Conservation (phyloP, 306 rosid species). For the Lathyrus aphaca region DNA sequence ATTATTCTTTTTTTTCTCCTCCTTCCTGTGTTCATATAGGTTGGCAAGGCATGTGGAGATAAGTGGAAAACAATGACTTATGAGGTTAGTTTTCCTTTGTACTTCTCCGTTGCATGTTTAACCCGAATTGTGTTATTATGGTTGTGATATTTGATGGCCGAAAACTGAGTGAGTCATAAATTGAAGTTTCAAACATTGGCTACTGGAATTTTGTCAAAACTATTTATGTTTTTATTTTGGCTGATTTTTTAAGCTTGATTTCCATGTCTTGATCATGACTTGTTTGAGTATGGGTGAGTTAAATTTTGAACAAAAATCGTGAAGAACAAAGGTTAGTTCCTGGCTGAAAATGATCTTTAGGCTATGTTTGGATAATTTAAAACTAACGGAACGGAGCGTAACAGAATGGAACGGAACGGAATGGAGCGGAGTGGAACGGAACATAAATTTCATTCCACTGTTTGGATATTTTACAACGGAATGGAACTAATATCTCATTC, state of each 20-base stretch:
- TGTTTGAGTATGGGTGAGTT: neutral
- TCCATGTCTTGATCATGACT: constrained; percentile 13
- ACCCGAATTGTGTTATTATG: constrained; percentile 29
- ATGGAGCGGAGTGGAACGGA: too few species aligned
- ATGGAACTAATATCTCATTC: too few species aligned
- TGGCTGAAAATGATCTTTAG: too few species aligned
- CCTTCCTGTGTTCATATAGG: constrained; percentile 53
- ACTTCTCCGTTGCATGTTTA: constrained; percentile 28
- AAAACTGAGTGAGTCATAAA: constrained; percentile 23
- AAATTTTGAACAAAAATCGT: constrained; percentile 19
- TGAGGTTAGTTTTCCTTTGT: constrained; percentile 61
- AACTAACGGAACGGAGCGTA: too few species aligned
- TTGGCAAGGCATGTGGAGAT: constrained; percentile 96
- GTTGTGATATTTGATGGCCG: constrained; percentile 27
- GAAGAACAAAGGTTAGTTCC: constrained; percentile 18
- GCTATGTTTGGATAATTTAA: too few species aligned
- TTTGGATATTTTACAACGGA: too few species aligned
- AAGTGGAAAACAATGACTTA: constrained; percentile 95
- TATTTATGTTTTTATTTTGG: constrained; percentile 17
- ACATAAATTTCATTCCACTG: too few species aligned
- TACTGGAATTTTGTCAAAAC: neutral
- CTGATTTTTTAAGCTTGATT: constrained; percentile 10
- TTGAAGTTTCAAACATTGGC: constrained; percentile 11
- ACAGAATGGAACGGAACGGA: too few species aligned
- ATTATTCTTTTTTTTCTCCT: constrained; percentile 28